Evolutionary conservation across 768 basidiomycete genomes (phyloP).

Genomic region (Podaxis mareebaensis): DNA sequence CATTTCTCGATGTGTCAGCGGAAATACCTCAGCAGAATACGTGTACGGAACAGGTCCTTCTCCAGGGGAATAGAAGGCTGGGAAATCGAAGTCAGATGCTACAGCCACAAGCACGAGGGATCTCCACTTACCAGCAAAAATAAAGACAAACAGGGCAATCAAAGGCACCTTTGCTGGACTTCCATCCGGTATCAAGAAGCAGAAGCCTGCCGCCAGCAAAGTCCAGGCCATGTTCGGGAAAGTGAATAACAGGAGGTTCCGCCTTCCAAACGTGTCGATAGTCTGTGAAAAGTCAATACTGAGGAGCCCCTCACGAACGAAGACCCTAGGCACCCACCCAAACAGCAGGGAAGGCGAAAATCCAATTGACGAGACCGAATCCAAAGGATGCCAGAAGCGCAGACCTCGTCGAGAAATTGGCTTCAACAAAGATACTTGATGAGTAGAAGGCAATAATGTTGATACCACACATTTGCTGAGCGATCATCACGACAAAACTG

Average conservation of each 20-base stretch:
- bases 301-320: background rate
- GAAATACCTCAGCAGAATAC: conserved; percentile 90
- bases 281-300: conserved; percentile 32
- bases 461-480: conserved; percentile 79
- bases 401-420: conserved; percentile 49
- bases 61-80: conserved; percentile 73
- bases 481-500: conserved; percentile 56
- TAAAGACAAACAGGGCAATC: conserved; percentile 40
- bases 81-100: background rate
- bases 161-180: conserved; percentile 39
- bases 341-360: conserved; percentile 63
- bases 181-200: conserved; percentile 47
- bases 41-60: conserved; percentile 90
- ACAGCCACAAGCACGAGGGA: background rate
- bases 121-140: conserved; percentile 35
- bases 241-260: conserved; percentile 68
- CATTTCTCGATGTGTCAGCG: conserved; percentile 73
- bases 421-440: conserved; percentile 62
- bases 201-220: conserved; percentile 69
- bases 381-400: conserved; percentile 64
- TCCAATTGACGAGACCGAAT: conserved; percentile 60
- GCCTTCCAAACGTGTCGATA: conserved; percentile 73
- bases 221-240: conserved; percentile 81
- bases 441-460: conserved; percentile 79
- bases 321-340: conserved; percentile 34